Percentiles rank a stretch among this genome's conserved stretches.
Conservation (phyloP, 2,329 filamentous ascomycete species). For the Neopestalotiopsis sp. region DNA sequence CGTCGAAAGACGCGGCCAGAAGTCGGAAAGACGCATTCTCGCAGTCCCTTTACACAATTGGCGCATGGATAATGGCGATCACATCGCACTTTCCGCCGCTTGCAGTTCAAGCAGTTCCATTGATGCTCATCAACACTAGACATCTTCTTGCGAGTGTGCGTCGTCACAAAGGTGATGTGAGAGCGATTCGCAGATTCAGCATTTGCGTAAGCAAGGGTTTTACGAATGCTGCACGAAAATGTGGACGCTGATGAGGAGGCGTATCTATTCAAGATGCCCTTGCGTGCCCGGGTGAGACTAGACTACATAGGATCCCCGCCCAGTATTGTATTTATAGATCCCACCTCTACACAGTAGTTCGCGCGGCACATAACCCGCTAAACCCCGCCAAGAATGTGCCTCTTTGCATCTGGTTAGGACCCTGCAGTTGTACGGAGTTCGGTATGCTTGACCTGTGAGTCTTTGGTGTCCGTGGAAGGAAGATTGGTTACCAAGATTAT, state of each 20-base stretch:
- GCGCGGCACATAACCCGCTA: background rate
- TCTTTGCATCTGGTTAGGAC: background rate
- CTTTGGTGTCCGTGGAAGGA: too few relatives aligned
- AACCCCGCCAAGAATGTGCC: background rate
- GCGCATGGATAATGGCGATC: background rate
- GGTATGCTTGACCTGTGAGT: too few relatives aligned
- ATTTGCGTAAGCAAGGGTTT: background rate
- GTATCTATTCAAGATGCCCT: too few relatives aligned
- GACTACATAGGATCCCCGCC: background rate
- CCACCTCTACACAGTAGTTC: background rate
- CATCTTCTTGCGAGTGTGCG: background rate
- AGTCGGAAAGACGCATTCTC: background rate
- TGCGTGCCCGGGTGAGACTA: background rate
- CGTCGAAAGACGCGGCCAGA: background rate
- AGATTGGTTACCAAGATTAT: too few relatives aligned
- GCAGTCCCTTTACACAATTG: background rate
- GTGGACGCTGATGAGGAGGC: too few relatives aligned
- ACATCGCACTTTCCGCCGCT: background rate
- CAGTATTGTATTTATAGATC: background rate
- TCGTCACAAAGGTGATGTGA: background rate
- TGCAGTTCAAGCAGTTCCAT: constrained; percentile 2
- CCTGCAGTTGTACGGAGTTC: too few relatives aligned
- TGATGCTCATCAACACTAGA: background rate
- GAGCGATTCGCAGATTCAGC: background rate
- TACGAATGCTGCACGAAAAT: background rate